Conservation (phyloP, 495 filamentous ascomycete genomes). For the Penicillium subrubescens region DNA sequence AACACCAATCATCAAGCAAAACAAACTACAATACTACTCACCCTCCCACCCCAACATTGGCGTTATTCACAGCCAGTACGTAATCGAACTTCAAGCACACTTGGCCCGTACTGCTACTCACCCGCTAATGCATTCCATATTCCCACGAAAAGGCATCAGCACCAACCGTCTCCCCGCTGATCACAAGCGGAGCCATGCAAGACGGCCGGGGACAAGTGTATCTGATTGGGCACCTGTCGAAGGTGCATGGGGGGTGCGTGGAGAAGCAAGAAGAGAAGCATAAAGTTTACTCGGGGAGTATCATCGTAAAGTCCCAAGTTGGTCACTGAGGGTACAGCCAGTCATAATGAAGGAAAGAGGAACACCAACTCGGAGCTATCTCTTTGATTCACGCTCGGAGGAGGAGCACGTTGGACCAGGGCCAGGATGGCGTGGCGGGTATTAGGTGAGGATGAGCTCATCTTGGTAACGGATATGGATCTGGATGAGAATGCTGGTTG, state of each 20-base stretch:
- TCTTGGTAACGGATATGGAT: neutral
- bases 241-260: neutral
- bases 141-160: neutral
- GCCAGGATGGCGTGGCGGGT: neutral
- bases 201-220: neutral
- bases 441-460: neutral
- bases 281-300: constrained; percentile 34
- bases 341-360: constrained; percentile 8
- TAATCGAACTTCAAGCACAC: constrained; percentile 13
- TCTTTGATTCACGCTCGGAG: neutral
- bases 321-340: constrained; percentile 10
- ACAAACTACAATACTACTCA: neutral
- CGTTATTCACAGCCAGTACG: constrained; percentile 9
- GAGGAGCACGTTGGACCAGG: neutral
- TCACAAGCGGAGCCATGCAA: constrained; percentile 20
- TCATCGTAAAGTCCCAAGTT: constrained; percentile 8
- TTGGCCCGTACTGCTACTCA: neutral
- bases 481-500: neutral
- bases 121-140: constrained; percentile 10
- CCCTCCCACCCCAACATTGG: neutral
- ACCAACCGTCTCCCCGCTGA: neutral
- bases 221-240: constrained; percentile 11
- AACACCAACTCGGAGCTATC: neutral
- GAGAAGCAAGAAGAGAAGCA: constrained; percentile 13
- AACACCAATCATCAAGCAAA: neutral